phyloP scores from a whole-genome alignment of 306 rosid genomes.

The Pachyrhizus erosus region DNA sequence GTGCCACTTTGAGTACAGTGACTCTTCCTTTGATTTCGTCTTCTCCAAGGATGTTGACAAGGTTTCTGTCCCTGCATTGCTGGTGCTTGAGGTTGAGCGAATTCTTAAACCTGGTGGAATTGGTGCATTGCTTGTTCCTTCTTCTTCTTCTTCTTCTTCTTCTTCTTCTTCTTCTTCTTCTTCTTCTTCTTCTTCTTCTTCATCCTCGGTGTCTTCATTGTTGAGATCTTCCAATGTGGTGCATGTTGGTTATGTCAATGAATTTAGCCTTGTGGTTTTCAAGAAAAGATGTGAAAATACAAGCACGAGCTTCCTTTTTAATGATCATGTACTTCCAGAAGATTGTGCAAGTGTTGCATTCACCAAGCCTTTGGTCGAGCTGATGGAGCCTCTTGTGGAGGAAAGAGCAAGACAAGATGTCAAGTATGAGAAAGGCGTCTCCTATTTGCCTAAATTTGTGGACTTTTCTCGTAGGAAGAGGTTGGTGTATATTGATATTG shows the following conservation, averaged over 20 bases:
- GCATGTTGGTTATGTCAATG: conserved; percentile 58
- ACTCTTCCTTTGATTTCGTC: conserved; percentile 75
- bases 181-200: conserved; percentile 21
- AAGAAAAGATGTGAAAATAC: conserved; percentile 62
- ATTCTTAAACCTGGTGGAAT: conserved; percentile 86
- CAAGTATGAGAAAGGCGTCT: conserved; percentile 38
- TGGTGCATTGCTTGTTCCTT: conserved; percentile 66
- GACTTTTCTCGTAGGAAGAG: conserved; percentile 59
- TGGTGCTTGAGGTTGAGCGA: conserved; percentile 86
- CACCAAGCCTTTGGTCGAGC: conserved; percentile 58
- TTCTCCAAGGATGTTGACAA: conserved; percentile 67
- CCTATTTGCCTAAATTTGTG: conserved; percentile 69
- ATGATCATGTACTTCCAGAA: conserved; percentile 52
- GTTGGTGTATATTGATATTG: conserved; percentile 75
- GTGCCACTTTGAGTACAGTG: conserved; percentile 53
- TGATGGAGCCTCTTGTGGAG: conserved; percentile 74
- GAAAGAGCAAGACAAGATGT: conserved; percentile 33
- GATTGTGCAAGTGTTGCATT: conserved; percentile 63
- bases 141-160: conserved; percentile 6
- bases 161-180: conserved; percentile 16
- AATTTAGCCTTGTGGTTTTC: conserved; percentile 69
- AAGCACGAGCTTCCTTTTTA: conserved; percentile 32
- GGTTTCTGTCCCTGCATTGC: conserved; percentile 72
- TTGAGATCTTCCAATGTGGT: conserved; percentile 74
- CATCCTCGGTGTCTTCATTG: conserved; percentile 57